Evolutionary conservation across 495 filamentous ascomycete genomes (phyloP).

Genomic region (Aspergillus ostianus): DNA sequence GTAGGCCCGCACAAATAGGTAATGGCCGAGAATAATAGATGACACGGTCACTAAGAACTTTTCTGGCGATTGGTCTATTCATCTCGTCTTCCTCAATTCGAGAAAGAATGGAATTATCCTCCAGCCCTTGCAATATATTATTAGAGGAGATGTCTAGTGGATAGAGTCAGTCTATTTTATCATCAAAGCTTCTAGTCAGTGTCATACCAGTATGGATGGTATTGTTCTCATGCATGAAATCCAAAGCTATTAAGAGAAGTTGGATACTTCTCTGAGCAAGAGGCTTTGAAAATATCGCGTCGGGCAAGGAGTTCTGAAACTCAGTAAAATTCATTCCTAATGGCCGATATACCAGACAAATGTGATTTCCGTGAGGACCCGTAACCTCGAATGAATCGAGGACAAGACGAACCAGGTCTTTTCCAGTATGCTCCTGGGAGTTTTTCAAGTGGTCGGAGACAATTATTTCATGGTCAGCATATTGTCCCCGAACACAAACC

Average conservation of each 20-base stretch:
- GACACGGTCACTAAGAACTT: constrained; percentile 20
- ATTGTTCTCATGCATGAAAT: constrained; percentile 33
- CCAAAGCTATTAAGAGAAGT: constrained; percentile 30
- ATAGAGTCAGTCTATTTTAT: constrained; percentile 8
- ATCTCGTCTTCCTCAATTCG: constrained; percentile 28
- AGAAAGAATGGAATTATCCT: constrained; percentile 21
- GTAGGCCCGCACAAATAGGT: constrained; percentile 13
- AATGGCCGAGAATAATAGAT: constrained; percentile 28
- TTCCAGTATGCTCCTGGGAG: constrained; percentile 26
- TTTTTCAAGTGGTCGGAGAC: constrained; percentile 30
- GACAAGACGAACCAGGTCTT: constrained; percentile 28
- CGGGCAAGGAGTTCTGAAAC: constrained; percentile 27
- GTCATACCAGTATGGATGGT: constrained; percentile 34
- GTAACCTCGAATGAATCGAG: constrained; percentile 38
- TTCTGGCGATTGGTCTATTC: constrained; percentile 22
- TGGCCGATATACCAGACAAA: constrained; percentile 38
- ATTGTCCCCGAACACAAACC: constrained; percentile 26
- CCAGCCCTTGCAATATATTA: constrained; percentile 25
- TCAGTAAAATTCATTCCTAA: constrained; percentile 40
- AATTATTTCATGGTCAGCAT: constrained; percentile 24
- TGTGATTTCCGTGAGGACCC: constrained; percentile 38
- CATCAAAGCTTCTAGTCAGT: constrained; percentile 3
- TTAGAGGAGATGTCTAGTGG: constrained; percentile 24
- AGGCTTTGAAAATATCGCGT: constrained; percentile 28
- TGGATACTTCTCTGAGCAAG: constrained; percentile 32